Conservation (phyloP, 208 protist species). For the Acanthamoeba healyi region DNA sequence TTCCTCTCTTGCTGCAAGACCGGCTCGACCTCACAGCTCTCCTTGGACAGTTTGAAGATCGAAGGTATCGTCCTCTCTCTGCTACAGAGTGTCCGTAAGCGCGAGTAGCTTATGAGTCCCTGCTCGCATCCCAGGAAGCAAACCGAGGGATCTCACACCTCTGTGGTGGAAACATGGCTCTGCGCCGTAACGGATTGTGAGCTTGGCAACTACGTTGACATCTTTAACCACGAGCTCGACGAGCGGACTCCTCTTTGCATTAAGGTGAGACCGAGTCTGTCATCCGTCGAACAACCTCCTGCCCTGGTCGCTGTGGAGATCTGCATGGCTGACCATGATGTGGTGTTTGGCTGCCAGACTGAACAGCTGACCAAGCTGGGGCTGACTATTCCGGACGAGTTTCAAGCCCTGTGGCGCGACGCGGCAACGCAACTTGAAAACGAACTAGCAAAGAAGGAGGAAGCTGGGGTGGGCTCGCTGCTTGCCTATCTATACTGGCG, state of each 20-base stretch:
- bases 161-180: constrained; percentile 39
- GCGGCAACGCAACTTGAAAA: not conserved
- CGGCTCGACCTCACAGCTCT: not conserved
- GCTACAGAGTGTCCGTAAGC: not conserved
- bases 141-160: not conserved
- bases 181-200: constrained; percentile 35
- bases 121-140: constrained; percentile 18
- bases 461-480: not conserved
- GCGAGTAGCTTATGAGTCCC: not conserved
- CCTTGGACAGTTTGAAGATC: constrained; percentile 26
- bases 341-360: not conserved
- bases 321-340: not conserved
- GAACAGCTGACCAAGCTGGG: not conserved
- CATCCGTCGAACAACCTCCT: too few relatives aligned
- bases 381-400: constrained; percentile 27
- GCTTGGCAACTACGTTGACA: not conserved
- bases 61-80: not conserved
- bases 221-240: constrained; percentile 11
- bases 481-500: constrained; percentile 59
- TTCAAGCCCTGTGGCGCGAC: not conserved
- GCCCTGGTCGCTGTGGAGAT: too few relatives aligned
- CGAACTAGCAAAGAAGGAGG: not conserved
- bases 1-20: constrained; percentile 22
- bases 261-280: not conserved
- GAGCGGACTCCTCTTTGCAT: constrained; percentile 19